These are phyloP conservation scores for Phalaenopsis equestris DNA, from an alignment of 106 monocot genomes.

Conservation along the genomic window DNA sequence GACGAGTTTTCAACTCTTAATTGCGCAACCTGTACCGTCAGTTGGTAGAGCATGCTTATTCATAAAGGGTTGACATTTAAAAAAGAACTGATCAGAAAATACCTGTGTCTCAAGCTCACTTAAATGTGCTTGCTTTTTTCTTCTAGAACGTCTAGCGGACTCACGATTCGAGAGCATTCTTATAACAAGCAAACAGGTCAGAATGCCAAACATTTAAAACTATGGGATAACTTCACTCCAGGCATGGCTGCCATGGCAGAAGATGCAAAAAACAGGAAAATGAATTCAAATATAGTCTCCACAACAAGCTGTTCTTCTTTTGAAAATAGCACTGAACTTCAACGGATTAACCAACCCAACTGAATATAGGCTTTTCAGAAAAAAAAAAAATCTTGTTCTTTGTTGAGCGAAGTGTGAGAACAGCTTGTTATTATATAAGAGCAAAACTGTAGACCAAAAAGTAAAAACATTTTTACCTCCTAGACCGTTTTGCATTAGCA, in stretches of 20 bases:
- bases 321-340: background rate
- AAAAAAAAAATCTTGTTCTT: background rate
- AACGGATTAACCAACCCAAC: background rate
- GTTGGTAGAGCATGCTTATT: background rate
- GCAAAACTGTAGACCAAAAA: background rate
- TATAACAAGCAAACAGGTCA: conserved; percentile 3
- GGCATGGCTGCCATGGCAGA: background rate
- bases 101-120: conserved; percentile 85
- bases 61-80: background rate
- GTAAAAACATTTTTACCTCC: conserved; percentile 40
- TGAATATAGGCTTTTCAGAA: background rate
- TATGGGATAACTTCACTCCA: background rate
- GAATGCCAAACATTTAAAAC: background rate
- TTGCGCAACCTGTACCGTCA: conserved; percentile 53
- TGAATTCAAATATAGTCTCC: background rate
- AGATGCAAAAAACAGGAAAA: background rate
- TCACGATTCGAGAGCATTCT: conserved; percentile 97
- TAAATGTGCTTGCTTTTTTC: conserved; percentile 85
- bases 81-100: too few species aligned
- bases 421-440: background rate
- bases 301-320: background rate
- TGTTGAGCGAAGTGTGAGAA: background rate
- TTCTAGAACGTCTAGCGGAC: conserved; percentile 83
- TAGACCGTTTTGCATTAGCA: conserved; percentile 53
- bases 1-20: conserved; percentile 80